Evolutionary conservation across 2,329 filamentous ascomycete genomes (phyloP), one percentile per base, ranked within the genome.

Genomic region (Neurospora crassa): DNA sequence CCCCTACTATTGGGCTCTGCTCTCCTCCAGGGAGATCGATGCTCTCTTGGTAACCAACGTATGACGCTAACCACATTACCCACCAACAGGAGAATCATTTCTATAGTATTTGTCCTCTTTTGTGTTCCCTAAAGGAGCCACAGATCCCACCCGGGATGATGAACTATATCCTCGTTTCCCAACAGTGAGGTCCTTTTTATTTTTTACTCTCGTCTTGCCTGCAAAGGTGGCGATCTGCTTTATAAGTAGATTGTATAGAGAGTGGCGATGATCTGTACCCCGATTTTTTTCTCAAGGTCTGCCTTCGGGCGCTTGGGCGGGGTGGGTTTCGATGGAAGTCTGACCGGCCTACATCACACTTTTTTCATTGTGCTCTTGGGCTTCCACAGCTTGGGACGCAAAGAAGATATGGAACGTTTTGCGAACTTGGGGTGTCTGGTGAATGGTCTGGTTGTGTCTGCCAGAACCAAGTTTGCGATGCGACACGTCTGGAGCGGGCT

Each of bases 71-170:
- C 70, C 47, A 67, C 37, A 12, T 41, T 3, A 5, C 47, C 34
- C 20, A 43, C 34, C 47, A 70, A 68, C 40, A 71, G 70, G 83
- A 93, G 92, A 94, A 95, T 95, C 92, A 93, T 92, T 96, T 97
- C 92, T 97, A 94, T 94, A 97, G 93, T 94, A 90, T 87, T 92
- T 90, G 90, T 94, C 91, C 88, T 87, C 87, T 90, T 93, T 92
- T 96, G 91, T 93, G 90, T 91, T 95, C 89, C 89, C 89, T 88
- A 94, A 88, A 91, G 87, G 87, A 97, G 94, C 92, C 89, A 93
- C 91, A 95, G 91, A 93, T 88, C 89, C 89, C 89, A 95, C 90
- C 92, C 92, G 93, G 92, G 92, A 92, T 92, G 93, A 96, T 96
- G 93, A 40, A 10, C 1, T 10, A 92, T 88, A 91, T 92, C 92